Base-by-base conservation (phyloP, 805 yeast genomes). In the Brettanomyces anomalus region DNA sequence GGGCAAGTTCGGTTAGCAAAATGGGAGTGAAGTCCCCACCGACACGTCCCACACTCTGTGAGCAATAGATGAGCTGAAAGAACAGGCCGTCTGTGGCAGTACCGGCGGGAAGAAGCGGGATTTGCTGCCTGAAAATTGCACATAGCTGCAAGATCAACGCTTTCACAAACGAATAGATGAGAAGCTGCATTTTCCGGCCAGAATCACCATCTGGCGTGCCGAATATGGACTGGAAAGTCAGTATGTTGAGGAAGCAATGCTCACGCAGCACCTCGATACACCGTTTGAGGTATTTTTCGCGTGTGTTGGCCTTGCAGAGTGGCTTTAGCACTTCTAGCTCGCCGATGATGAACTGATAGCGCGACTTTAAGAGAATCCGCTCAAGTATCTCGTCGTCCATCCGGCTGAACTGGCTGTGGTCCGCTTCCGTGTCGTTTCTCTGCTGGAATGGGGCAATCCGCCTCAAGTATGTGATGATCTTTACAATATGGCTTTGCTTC, bases 201-300 rank as follows among this genome's bases (percentile, higher is more conserved):
- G 55, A 52, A 8, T 58, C 61, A 33, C 21, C 17, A 8, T 33
- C 39, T 5, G 18, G n/a, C 8, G 17, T 21, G 7, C 40, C 49
- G 55, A 86, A 84, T 1, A 84, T 73, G 4, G 85, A 75, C 45
- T 71, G 72, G 57, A 72, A 82, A 2, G 81, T 76, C 43, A 83
- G 74, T 3, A 86, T 67, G 0, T 93, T 78, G 21, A 81, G 82
- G 59, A 81, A 84, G 15, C 86, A 77, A 52, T 77, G 83, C 57
- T 89, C 97, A 57, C 98, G 72, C 45, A 86, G 77, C 4, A 85
- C 77, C 58, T 93, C 97, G 33, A 90, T 72, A 50, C 77, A 81
- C 49, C 95, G 68, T 52, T 87, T 88, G 44, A 89, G 64, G 54
- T 78, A 85, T 40, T 79, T 75, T 44, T 78, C 77, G 33, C 67